phyloP scores from a whole-genome alignment of 2,329 filamentous ascomycete genomes.

The Aureobasidium leucospermi region DNA sequence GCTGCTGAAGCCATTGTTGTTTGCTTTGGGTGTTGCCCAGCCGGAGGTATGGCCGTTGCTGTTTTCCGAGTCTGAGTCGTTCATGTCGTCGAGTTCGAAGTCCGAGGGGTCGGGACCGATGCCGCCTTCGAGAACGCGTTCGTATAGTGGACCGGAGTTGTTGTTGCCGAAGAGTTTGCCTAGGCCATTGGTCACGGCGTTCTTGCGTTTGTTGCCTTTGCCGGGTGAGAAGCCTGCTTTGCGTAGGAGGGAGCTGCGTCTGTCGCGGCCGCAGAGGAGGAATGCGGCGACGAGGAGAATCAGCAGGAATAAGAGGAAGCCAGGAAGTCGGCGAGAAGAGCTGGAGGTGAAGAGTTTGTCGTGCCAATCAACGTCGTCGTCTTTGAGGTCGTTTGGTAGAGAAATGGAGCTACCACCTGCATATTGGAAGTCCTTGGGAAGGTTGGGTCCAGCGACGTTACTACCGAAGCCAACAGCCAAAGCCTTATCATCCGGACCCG shows the following conservation, averaged over 20 bases:
- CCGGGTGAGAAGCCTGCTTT: conserved; percentile 41
- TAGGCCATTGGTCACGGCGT: conserved; percentile 24
- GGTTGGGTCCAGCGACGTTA: conserved; percentile 54
- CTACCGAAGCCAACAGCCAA: conserved; percentile 88
- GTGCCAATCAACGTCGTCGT: conserved; percentile 44
- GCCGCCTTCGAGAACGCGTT: conserved; percentile 71
- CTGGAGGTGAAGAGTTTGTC: conserved; percentile 56
- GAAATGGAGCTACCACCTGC: conserved; percentile 52
- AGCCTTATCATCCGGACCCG: conserved; percentile 46
- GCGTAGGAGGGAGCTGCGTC: conserved; percentile 52
- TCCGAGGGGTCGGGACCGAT: conserved; percentile 40
- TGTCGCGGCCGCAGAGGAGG: conserved; percentile 71
- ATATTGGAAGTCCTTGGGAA: conserved; percentile 67
- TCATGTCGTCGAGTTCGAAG: conserved; percentile 66
- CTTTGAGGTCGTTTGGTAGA: conserved; percentile 32
- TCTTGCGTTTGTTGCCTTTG: conserved; percentile 37
- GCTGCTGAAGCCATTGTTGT: conserved; percentile 21
- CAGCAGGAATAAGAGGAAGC: conserved; percentile 69
- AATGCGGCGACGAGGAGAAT: conserved; percentile 63
- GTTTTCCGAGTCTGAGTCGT: conserved; percentile 24
- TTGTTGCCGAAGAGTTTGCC: conserved; percentile 58
- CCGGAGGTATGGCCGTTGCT: conserved; percentile 56
- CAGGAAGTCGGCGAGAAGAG: conserved; percentile 60
- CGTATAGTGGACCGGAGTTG: conserved; percentile 49
- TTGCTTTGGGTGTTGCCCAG: conserved; percentile 58